phyloP scores from a whole-genome alignment of 2,329 filamentous ascomycete species.

The Botrytis medusae region DNA sequence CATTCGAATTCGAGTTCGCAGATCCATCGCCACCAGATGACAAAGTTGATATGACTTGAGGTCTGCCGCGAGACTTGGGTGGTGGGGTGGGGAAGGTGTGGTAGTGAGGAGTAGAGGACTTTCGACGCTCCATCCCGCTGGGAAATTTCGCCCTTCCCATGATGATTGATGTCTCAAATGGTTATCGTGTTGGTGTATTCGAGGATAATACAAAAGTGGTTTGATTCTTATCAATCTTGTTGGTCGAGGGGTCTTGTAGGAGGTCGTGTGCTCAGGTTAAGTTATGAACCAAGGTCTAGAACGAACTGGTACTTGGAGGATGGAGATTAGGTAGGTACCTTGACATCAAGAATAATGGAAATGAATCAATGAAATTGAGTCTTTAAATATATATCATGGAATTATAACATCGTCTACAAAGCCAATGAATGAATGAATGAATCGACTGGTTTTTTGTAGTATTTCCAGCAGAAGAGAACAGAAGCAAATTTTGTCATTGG shows the following conservation, averaged over 20 bases:
- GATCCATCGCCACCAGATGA: constrained; percentile 38
- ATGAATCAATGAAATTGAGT: not conserved
- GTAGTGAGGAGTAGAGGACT: constrained; percentile 59
- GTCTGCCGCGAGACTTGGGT: constrained; percentile 60
- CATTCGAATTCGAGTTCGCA: constrained; percentile 38
- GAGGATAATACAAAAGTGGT: not conserved
- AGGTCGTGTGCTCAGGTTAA: not conserved
- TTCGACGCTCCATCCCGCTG: constrained; percentile 34
- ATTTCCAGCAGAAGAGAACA: not conserved
- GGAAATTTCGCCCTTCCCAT: constrained; percentile 18
- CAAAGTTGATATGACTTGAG: constrained; percentile 39
- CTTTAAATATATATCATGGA: not conserved
- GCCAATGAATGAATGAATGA: not conserved
- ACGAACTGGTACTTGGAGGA: not conserved
- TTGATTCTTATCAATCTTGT: not conserved
- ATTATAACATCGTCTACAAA: not conserved
- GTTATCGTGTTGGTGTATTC: not conserved
- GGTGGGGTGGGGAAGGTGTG: constrained; percentile 79
- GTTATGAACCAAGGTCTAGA: not conserved
- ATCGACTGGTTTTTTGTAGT: not conserved
- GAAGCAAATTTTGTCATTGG: constrained; percentile 15
- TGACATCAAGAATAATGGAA: not conserved
- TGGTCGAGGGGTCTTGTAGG: constrained; percentile 4
- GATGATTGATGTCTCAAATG: not conserved
- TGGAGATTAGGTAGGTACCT: constrained; percentile 1